Evolutionary conservation across 352 stramenopile species (phyloP), one percentile per base, ranked within the genome.

Genomic region (Pythium coloratum): DNA sequence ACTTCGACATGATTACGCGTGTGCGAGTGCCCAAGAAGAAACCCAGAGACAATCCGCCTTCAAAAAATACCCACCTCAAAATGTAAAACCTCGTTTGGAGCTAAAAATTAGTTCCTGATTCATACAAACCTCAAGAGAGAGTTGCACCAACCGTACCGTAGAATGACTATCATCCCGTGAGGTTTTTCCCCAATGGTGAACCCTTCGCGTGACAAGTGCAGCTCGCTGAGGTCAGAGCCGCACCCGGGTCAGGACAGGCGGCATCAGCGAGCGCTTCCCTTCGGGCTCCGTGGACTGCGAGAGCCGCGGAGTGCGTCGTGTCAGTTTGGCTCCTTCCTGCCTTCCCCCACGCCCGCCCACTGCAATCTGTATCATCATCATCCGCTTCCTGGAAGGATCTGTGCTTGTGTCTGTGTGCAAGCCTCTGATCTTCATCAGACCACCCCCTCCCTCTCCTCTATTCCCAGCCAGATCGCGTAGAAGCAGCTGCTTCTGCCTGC

Each of bases 291-390:
- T 44, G 10, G 10, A 44, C 10, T 16, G 38, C 38, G 38, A 14
- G 28, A 30, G 28, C 28, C 28, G 38, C 38, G 10, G 38, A 8
- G 13, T n/a, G 38, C 38, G 9, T 44, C 38, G 32, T 33, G 49
- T 66, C 60, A 66, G 49, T 59, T 66, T 40, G 51, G 49, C 59
- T 59, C 38, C 20, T 38, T 34, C 55, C 12, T 16, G 32, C 47
- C 32, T 24, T 32, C 32, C 34, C 20, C 32, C 28, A 24, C 24
- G 8, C 4, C 30, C 28, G n/a, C 38, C 44, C 18, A 13, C 28
- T 6, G 16, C 28, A 14, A 14, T 30, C 44, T 14, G 30, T 30
- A 33, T 47, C 57, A 38, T 47, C 57, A 38, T 38, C 38, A 36
- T 26, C 38, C 26, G 6, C 36, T 24, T 36, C 34, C 38, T 12